Evolutionary conservation across 495 filamentous ascomycete genomes (phyloP), one percentile per base, ranked within the genome.

Genomic region (Penicillium cinerascens): DNA sequence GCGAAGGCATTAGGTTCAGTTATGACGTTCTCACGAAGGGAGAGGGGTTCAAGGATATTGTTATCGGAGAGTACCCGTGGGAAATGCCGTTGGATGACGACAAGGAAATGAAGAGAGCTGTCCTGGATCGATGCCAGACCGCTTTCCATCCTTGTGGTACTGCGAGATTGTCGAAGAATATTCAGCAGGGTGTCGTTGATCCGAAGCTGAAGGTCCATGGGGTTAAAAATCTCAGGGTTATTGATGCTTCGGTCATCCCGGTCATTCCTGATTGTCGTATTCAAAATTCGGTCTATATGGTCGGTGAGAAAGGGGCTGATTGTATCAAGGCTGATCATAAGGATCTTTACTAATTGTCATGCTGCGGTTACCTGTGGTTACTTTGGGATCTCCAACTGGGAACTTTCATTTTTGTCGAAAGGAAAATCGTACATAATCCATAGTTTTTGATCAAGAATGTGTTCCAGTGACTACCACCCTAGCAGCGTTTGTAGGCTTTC

Each of bases 121-220:
- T 84, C 27, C 61, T 83, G 49, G 79, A 82, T 52, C 67, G 79
- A 15, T 72, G 65, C 29, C 77, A 83, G 66, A 82, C 80, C 20
- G 79, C 74, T 0, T 82, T 80, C 66, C 78, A 81, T 58, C 80
- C 80, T 13, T 82, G 77, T 42, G 80, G 81, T 27, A 80, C 74
- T 11, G 58, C 68, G 4, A 74, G 81, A 40, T 66, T 84, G 38
- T 69, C 71, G 23, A 77, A 76, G 61, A 62, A 62, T 51, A 75
- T 83, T 53, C 27, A 65, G 6, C 67, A 81, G 43, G 81, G 76
- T 10, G 80, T 79, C 0, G 80, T 83, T 16, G 78, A 82, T 52
- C 44, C 62, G 22, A 57, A 69, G 48, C 74, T 83, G n/a, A 71
- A 68, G 47, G 80, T 84, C 8, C 75, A 79, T 43, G 80, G 79